Evolutionary conservation across 768 basidiomycete species (phyloP), one percentile per base, ranked within the genome.

Genomic region (Xerocomellus dryophilus): DNA sequence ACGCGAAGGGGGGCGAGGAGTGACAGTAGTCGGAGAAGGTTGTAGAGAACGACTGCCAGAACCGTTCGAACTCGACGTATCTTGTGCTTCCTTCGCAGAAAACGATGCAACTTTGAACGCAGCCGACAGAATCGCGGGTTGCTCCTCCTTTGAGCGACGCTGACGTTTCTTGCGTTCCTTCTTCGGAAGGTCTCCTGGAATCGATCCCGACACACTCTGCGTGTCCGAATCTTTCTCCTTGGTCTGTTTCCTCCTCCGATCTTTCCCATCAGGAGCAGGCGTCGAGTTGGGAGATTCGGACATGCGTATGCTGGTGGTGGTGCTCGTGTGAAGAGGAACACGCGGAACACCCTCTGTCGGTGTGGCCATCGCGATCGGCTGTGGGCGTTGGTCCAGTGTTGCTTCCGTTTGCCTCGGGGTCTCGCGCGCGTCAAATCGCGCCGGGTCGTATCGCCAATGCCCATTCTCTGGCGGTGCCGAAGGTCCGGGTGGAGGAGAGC

Each of bases 1-100:
- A 7, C 94, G 79, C 11, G 83, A 75, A 7, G 86, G 84, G 17
- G 83, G 80, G 35, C 81, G 72, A 48, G 83, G 79, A 7, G 79
- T 78, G 18, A 76, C 79, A 53, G 78, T 81, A 2, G 81, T 88
- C 2, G 88, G 87, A 29, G 85, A 88, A 2, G 86, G 88, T 60
- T 88, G 87, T 38, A 84, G 74, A 2, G 86, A 88, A 27, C 86
- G 74, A 48, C 69, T 76, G 1, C 81, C 80, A 23, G 84, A 84
- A 14, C 82, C 81, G 54, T 80, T 81, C 8, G 87, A 88, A 65
- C 86, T 87, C 52, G 76, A 70, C 18, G 82, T 78, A 59, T 86
- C 88, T 3, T 85, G 88, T 14, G 78, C 72, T 32, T 75, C 77
- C 61, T 74, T 75, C 8, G 75, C 63, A 50, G 74, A 74, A 43